Base-by-base conservation (phyloP, 495 filamentous ascomycete genomes). In the Bacidia gigantensis region DNA sequence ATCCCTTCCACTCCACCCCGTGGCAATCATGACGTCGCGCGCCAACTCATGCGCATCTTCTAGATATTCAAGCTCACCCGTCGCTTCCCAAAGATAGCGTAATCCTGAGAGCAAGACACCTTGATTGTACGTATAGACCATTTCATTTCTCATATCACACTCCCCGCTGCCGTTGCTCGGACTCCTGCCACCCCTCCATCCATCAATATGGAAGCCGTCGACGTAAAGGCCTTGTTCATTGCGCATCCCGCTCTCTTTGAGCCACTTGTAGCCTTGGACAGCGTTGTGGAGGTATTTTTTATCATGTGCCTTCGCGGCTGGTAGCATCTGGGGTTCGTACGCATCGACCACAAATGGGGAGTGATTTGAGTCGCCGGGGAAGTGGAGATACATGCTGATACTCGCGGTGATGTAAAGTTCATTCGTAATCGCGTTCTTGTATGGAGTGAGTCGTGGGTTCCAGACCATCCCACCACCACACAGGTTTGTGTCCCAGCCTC, bases 381-480 rank as follows among this genome's bases (percentile, higher is more conserved):
- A 92, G 63, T 92, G 77, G 2, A 93, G 76, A 62, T 93, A 98
- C 92, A 98, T 97, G 20, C 72, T 76, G 43, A 93, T 77, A 45
- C 82, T 88, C 0, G 86, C 87, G 0, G 88, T 70, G 50, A 96
- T 86, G 61, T 72, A 97, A 9, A 96, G 75, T 62, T 97, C 81
- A 62, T 98, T 98, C 26, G 92, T 98, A 56, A 98, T 90, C 51
- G 92, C 89, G 60, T 98, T 98, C 64, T 97, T 98, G 67, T 98
- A 96, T 0, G 90, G 88, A 20, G 69, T 65, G 39, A 94, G 67
- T 46, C 78, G 75, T 3, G 87, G 92, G 46, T 81, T 92, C 92
- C 92, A 98, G 46, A 82, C 72, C 88, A 98, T 95, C 2, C 92
- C 92, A 14, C 92, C 92, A 11, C 76, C 77, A 58, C 92, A 96